Conservation (phyloP, 2,329 filamentous ascomycete genomes). For the Plectosphaerella sp. region DNA sequence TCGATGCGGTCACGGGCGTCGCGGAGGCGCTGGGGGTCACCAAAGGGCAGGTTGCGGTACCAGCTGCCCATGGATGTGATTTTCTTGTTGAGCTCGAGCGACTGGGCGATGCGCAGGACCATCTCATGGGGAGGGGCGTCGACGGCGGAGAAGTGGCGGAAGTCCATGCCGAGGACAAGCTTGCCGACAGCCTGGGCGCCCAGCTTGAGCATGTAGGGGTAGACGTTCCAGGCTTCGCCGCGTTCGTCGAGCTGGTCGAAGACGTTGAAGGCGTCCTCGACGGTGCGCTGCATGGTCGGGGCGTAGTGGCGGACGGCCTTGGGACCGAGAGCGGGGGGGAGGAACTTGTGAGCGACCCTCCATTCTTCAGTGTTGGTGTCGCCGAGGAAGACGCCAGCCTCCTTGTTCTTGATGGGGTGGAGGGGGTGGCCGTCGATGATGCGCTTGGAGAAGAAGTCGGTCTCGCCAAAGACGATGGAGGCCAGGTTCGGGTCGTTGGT, state of each 20-base stretch:
- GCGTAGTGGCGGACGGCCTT: slow-evolving; percentile 59
- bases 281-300: slow-evolving; percentile 51
- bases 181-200: slow-evolving; percentile 40
- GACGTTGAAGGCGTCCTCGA: slow-evolving; percentile 44
- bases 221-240: slow-evolving; percentile 42
- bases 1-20: slow-evolving; percentile 25
- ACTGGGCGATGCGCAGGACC: slow-evolving; percentile 43
- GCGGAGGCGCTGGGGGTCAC: slow-evolving; percentile 42
- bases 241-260: slow-evolving; percentile 46
- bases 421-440: slow-evolving; percentile 47
- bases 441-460: slow-evolving; percentile 48
- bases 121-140: slow-evolving; percentile 47
- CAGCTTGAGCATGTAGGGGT: slow-evolving; percentile 46
- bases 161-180: slow-evolving; percentile 39
- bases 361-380: slow-evolving; percentile 49
- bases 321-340: slow-evolving; percentile 53
- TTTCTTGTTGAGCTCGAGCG: slow-evolving; percentile 55
- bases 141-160: slow-evolving; percentile 35
- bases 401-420: slow-evolving; percentile 32
- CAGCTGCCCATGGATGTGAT: slow-evolving; percentile 48
- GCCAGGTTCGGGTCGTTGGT: slow-evolving; percentile 46
- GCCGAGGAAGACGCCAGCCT: slow-evolving; percentile 39
- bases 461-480: slow-evolving; percentile 40
- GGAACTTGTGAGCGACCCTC: slow-evolving; percentile 54
- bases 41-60: slow-evolving; percentile 54